Conservation (phyloP, 129 eudicot species). For the Daucus carota region DNA sequence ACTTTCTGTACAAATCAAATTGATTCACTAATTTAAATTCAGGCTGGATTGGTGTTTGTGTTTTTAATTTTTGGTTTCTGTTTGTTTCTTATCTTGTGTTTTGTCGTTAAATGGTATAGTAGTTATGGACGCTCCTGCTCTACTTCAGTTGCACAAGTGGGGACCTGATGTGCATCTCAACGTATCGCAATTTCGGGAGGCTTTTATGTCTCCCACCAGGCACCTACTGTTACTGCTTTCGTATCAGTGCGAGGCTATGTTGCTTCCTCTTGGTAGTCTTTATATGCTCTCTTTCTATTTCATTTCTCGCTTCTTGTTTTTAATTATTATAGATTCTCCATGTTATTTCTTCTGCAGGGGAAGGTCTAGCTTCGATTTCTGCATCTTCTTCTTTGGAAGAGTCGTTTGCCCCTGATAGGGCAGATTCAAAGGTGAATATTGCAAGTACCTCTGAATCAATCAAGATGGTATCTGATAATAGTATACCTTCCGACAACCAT, state of each 20-base stretch:
- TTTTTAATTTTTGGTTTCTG: no score
- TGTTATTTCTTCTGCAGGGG: conserved; percentile 29
- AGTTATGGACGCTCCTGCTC: conserved; percentile 49
- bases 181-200: conserved; percentile 65
- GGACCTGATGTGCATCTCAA: conserved; percentile 44
- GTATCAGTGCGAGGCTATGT: conserved; percentile 50
- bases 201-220: conserved; percentile 78
- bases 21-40: no score
- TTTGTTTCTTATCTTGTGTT: no score
- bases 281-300: conserved; percentile 8
- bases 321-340: not conserved
- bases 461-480: conserved; percentile 18
- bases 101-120: no score
- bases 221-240: conserved; percentile 60
- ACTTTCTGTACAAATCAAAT: no score
- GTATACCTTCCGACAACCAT: conserved; percentile 22
- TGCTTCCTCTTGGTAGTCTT: conserved; percentile 76
- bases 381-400: conserved; percentile 13
- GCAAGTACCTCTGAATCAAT: conserved; percentile 27
- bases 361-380: conserved; percentile 14
- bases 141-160: conserved; percentile 83
- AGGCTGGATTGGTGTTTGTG: no score
- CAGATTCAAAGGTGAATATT: conserved; percentile 29
- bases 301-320: not conserved
- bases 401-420: conserved; percentile 17